Evolutionary conservation across 495 filamentous ascomycete species (phyloP), one percentile per base, ranked within the genome.

Genomic region (Elasticomyces elasticus): DNA sequence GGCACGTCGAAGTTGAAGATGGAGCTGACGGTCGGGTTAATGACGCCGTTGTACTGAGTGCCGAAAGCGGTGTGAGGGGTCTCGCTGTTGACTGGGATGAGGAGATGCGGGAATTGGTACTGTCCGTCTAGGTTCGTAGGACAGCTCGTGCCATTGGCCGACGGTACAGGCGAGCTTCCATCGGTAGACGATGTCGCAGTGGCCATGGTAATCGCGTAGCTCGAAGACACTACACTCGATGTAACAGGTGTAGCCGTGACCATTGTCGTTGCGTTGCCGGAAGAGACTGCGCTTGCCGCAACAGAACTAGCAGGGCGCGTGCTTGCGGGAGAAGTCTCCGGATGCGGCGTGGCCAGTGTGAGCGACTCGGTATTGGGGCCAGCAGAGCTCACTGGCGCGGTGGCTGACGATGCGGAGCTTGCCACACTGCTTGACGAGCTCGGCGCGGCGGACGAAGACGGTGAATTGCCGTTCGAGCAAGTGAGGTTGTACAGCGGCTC

Each of bases 21-120:
- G 13, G 64, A 60, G 45, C 53, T 59, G 40, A 49, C 41, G n/a
- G 37, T 58, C 5, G 61, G 42, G 23, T 40, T 52, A 30, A 67
- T 49, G 42, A 27, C 47, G 55, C 49, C 62, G 49, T 54, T 59
- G 57, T 59, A 68, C 1, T 25, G 33, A 30, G 57, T 64, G 40
- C 68, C 66, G 24, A 60, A 57, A 22, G 61, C 59, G 0, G 54
- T 66, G 58, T 74, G 60, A 3, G 83, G 79, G 30, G 69, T 56
- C n/a, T 72, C 62, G 4, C 75, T 77, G 71, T 83, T 73, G 40
- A 87, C 68, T 0, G 80, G 79, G 25, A 87, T 63, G 55, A 87
- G 84, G 48, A 87, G 70, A 64, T 84, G 78, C 13, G 85, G 84
- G 63, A 69, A 81, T 59, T 84, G 70, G 54, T 72, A 84, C 7